Base-by-base conservation (phyloP, 805 yeast genomes). In the Debaryomyces hansenii region DNA sequence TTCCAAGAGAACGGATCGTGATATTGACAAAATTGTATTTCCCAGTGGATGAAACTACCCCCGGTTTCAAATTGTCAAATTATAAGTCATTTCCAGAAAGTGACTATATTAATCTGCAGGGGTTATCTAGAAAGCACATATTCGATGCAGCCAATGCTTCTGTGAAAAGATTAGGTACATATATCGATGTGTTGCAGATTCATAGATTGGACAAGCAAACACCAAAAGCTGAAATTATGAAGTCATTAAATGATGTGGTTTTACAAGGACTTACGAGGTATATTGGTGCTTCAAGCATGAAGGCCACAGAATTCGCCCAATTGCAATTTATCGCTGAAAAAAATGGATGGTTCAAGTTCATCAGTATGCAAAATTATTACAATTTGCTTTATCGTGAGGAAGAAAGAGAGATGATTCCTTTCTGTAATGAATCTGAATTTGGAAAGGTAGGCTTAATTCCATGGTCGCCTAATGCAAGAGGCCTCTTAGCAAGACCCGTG, bases 201-300 rank as follows among this genome's bases (percentile, higher is more conserved):
- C 87, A 82, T 60, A 62, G 87, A 46, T 60, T 72, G 41, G 87
- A 83, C 58, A 56, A 54, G 20, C 54, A 63, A 3, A 71, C 78
- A 3, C 80, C 83, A 27, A 69, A 72, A 46, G 71, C 71, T 42
- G 87, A 83, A 54, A 76, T 72, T 28, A 80, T 82, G 84, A 74
- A 63, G 51, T 21, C 34, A 5, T 31, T 31, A 11, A 31, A 31
- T 5, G 34, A 31, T 14, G 34, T 31, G 16, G 34, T 31, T 12
- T 15, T 16, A 12, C 27, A 36, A 18, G 39, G 84, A 9, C 56
- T 64, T 33, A 69, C 70, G 3, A 67, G 84, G 42, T 82, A 83
- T 58, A 72, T 83, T 46, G 86, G 86, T 9, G 85, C 86, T 1
- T 80, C 85, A 1, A 63, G 83, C 1, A 82, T 83, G 87, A 66